Conservation (phyloP, 805 yeast genomes). For the Candida fluviatilis region DNA sequence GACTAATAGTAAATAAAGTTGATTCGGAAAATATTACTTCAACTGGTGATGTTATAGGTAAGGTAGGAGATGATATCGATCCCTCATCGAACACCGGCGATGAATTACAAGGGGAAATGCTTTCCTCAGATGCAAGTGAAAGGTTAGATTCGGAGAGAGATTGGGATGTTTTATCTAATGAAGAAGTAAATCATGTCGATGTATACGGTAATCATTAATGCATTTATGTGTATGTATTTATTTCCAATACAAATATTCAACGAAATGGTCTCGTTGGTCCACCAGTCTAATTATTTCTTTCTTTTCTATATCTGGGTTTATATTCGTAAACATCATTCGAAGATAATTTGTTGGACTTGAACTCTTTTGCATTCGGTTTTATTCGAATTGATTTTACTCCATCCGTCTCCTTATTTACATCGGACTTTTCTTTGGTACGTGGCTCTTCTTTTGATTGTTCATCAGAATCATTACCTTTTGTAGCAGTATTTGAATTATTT, state of each 20-base stretch:
- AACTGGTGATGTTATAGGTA: conserved; percentile 21
- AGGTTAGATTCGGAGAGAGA: not conserved
- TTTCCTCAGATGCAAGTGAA: not conserved
- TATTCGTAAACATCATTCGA: not conserved
- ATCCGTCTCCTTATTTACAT: no score
- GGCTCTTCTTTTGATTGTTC: no score
- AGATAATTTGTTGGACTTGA: not conserved
- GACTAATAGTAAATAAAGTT: no score
- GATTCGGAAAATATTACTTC: no score
- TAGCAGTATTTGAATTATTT: not conserved
- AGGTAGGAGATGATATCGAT: conserved; percentile 10
- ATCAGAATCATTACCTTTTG: not conserved
- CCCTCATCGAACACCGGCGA: not conserved
- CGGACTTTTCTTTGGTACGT: no score
- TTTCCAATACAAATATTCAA: not conserved
- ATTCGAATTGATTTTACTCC: no score
- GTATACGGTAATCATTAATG: not conserved
- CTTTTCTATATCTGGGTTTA: conserved; percentile 1
- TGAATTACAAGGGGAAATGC: not conserved
- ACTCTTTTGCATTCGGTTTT: not conserved
- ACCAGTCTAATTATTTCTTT: not conserved
- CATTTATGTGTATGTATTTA: not conserved
- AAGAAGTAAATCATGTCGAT: not conserved
- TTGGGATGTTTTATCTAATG: not conserved
- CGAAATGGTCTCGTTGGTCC: not conserved